Evolutionary conservation across 2,329 filamentous ascomycete genomes (phyloP).

Genomic region (Ophiocordyceps robertsii): DNA sequence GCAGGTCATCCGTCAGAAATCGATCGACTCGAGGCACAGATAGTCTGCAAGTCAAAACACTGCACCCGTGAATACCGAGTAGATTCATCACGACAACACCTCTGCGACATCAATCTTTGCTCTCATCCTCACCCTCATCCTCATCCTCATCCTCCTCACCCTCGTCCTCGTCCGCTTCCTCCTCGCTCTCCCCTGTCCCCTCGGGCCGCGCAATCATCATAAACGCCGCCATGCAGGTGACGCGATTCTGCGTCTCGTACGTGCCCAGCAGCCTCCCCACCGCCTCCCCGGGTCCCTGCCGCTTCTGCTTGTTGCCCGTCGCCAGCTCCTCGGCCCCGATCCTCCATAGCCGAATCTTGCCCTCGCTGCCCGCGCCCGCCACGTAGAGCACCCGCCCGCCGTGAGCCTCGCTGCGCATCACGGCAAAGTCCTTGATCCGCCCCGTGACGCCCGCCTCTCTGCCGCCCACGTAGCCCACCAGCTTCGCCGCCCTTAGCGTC

Average conservation of each 20-base stretch:
- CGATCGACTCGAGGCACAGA: no score
- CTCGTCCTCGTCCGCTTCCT: constrained; percentile 30
- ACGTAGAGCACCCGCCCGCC: constrained; percentile 34
- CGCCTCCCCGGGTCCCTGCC: constrained; percentile 12
- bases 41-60: no score
- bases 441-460: constrained; percentile 50
- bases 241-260: constrained; percentile 76
- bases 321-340: constrained; percentile 31
- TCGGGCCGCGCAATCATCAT: constrained; percentile 62
- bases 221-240: constrained; percentile 81
- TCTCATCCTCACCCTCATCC: constrained; percentile 1
- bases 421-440: constrained; percentile 80
- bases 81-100: no score
- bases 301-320: constrained; percentile 13
- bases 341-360: constrained; percentile 67
- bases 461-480: constrained; percentile 69
- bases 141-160: constrained; percentile 21
- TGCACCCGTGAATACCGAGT: no score
- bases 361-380: constrained; percentile 72
- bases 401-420: constrained; percentile 34
- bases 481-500: constrained; percentile 43
- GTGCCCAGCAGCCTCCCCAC: constrained; percentile 58
- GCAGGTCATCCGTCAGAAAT: no score
- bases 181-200: constrained; percentile 44
- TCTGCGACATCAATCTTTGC: not conserved